These are phyloP conservation scores for Albugo candida DNA, from an alignment of 352 stramenopile species.

Conservation along the genomic window DNA sequence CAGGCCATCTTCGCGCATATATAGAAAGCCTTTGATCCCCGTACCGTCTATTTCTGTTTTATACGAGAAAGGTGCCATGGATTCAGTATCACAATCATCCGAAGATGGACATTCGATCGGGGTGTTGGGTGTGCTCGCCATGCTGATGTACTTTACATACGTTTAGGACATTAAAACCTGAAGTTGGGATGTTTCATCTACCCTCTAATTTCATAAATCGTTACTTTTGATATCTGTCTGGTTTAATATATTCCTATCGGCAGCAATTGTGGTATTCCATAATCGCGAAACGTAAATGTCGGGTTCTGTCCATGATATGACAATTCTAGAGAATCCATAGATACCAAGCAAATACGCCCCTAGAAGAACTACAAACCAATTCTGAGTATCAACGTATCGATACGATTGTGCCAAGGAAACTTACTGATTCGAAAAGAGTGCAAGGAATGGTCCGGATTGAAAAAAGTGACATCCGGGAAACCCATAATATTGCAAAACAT, in stretches of 20 bases:
- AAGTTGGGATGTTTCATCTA: too few species aligned
- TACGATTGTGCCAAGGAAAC: background rate
- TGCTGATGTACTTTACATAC: too few species aligned
- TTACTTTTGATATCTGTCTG: too few species aligned
- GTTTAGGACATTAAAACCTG: too few species aligned
- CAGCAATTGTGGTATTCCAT: constrained; percentile 56
- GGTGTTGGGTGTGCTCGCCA: too few species aligned
- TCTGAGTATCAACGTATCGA: background rate
- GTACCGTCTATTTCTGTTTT: too few species aligned
- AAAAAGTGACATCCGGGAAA: constrained; percentile 79
- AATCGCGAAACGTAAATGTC: constrained; percentile 61
- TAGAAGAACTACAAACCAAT: constrained; percentile 33
- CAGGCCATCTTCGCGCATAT: constrained; percentile 65
- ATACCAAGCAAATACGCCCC: constrained; percentile 68
- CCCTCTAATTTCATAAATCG: too few species aligned
- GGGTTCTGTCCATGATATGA: constrained; percentile 61
- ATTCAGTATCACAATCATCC: too few species aligned
- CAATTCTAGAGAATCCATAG: constrained; percentile 43
- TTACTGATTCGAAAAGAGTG: constrained; percentile 56
- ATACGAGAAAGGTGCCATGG: too few species aligned
- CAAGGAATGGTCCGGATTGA: constrained; percentile 52
- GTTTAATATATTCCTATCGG: constrained; percentile 6
- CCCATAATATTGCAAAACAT: constrained; percentile 93
- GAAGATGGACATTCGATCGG: too few species aligned
- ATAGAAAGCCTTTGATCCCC: constrained; percentile 53